A percentile compares a stretch with the other conserved stretches of the same genome.
These are phyloP conservation scores for Aspergillus carlsbadensis DNA, from an alignment of 495 filamentous ascomycete genomes.

Conservation along the genomic window DNA sequence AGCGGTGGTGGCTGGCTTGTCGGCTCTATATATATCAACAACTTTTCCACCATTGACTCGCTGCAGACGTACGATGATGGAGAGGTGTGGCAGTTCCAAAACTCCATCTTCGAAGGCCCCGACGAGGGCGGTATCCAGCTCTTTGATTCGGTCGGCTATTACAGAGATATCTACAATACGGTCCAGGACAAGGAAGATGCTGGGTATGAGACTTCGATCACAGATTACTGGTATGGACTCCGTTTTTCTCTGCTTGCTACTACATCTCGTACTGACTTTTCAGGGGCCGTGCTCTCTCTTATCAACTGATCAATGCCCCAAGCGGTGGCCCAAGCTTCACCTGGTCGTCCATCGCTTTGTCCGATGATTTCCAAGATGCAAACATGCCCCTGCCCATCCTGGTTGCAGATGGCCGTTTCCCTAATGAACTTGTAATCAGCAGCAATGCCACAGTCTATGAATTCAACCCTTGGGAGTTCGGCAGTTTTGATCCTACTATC, in stretches of 20 bases:
- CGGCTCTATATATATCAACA: slow-evolving; percentile 84
- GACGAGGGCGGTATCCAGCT: slow-evolving; percentile 44
- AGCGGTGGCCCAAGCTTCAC: slow-evolving; percentile 74
- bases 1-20: slow-evolving; percentile 89
- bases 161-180: slow-evolving; percentile 55
- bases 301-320: slow-evolving; percentile 74
- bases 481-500: slow-evolving; percentile 75
- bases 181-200: slow-evolving; percentile 66
- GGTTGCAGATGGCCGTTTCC: slow-evolving; percentile 69
- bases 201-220: slow-evolving; percentile 72
- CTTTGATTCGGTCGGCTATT: slow-evolving; percentile 59
- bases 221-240: slow-evolving; percentile 67
- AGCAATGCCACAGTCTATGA: slow-evolving; percentile 78
- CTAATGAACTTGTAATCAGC: slow-evolving; percentile 61
- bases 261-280: not conserved
- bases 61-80: slow-evolving; percentile 51
- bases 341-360: slow-evolving; percentile 78
- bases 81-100: slow-evolving; percentile 68
- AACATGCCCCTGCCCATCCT: slow-evolving; percentile 77
- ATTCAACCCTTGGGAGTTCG: slow-evolving; percentile 85
- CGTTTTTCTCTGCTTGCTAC: no score
- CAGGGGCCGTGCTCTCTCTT: slow-evolving; percentile 64
- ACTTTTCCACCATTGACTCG: slow-evolving; percentile 69
- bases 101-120: slow-evolving; percentile 70
- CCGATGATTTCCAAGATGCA: slow-evolving; percentile 61